Evolutionary conservation across 768 basidiomycete genomes (phyloP), one percentile per base, ranked within the genome.

Genomic region (Leccinum boreale): DNA sequence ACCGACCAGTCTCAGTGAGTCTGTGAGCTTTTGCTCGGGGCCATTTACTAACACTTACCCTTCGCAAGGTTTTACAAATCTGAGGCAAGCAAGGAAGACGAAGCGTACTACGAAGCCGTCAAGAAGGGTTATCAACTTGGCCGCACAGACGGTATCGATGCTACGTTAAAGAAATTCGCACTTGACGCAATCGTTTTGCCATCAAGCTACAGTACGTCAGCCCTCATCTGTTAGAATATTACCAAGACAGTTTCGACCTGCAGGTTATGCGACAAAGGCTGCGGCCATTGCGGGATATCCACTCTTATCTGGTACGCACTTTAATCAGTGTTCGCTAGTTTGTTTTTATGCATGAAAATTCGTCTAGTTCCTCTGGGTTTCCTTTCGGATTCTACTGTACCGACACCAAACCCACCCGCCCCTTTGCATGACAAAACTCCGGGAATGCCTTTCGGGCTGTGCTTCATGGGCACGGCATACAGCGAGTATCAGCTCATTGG

Each of bases 171-270:
- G 53, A 61, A 71, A 51, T 74, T 77, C 54, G 70, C 77, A 3
- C 73, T 85, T 0, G 80, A 85, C 57, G 85, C 83, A 1, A 64
- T 85, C 5, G 68, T 85, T 8, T 64, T 84, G 4, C 84, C 84
- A 2, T 64, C 67, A n/a, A 61, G 47, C 24, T 42, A 51, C 3
- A 47, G 63, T 73, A 42, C 24, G 59, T 55, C 24, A 26, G 5
- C 21, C 26, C 51, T 53, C 39, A 50, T 45, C 42, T 8, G 1
- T 28, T 53, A 49, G 52, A 23, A 53, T 29, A 21, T 14, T 24
- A 12, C 33, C n/a, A 2, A 36, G 45, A 56, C 26, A 1, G 7
- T 35, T 19, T 42, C 4, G 8, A 36, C 12, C 14, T 21, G 3
- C 58, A 70, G 68, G 67, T 50, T 65, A 69, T 42, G 70, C 65